Evolutionary conservation across 768 basidiomycete species (phyloP), one percentile per base, ranked within the genome.

Genomic region (Pleurotus citrinopileatus): DNA sequence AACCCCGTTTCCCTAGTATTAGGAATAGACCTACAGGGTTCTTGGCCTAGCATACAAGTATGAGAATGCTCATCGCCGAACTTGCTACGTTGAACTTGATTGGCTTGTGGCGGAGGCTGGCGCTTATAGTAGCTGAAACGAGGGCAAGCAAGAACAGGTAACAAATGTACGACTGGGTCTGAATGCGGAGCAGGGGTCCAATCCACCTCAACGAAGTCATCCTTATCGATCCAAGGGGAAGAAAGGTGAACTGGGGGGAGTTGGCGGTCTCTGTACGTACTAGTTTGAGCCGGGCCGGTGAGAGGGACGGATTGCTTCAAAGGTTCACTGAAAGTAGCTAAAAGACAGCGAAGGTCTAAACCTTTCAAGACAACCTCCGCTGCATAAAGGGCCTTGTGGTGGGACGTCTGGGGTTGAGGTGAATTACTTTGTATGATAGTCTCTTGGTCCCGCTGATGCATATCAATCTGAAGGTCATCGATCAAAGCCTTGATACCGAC

Each of bases 391-490:
- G 89, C 82, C 65, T 94, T 97, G 65, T 87, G 86, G 7, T 82
- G 78, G 4, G 84, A 70, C 3, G 78, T 74, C 63, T 85, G 85
- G 17, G 75, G 76, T n/a, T 81, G 71, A 5, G 84, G 76, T 44
- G 77, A 69, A 50, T 75, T 72, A n/a, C 84, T 83, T 6, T 76
- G 72, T 1, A 85, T 78, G 1, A 73, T 73, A 6, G 79, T 78
- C 72, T 95, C 92, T 70, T 94, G 89, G 57, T 89, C 87, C 47
- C 94, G 79, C 69, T 97, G 94, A 66, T 98, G 95, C 73, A 95
- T 80, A 64, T 98, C 95, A 42, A 89, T 91, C 58, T 89, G 86
- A 64, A 97, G 84, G 44, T 84, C 81, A 29, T 86, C 84, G 32
- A 95, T 81, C 62, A 85, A 78, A 15, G 83, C 90, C 67, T 98